Base-by-base conservation (phyloP, 169 alveolate genomes). In the Eimeria necatrix region DNA sequence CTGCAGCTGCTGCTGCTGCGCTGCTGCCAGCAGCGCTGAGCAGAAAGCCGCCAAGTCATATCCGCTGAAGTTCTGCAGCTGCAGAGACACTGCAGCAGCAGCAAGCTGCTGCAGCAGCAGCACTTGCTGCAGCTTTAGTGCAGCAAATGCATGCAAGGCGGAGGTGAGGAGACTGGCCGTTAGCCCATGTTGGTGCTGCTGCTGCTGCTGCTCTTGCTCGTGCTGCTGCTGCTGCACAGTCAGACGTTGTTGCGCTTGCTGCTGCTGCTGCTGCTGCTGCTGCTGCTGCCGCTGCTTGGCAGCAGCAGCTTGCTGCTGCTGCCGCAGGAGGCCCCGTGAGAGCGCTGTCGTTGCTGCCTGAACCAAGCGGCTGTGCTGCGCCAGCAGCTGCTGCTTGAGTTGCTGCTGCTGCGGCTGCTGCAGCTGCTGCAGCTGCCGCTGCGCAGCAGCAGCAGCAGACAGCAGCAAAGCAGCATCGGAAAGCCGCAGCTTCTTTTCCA, bases 41-140 rank as follows among this genome's bases (percentile, higher is more conserved):
- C 78, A 68, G 78, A 68, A 68, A 18, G 78, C 78, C n/a, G 78
- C n/a, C 32, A 68, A 14, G 32, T 68, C 78, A 24, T 68, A 68
- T 10, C 78, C 78, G 32, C 78, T 68, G 32, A 68, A 68, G 9
- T 12, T 68, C 32, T 24, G 78, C 78, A 68, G 46, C 32, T 68
- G 78, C 78, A 68, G 78, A 68, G n/a, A 18, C 3, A n/a, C 32
- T n/a, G 78, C 78, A 68, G 78, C 78, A 68, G 46, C n/a, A 14
- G 5, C 78, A 68, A 68, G 12, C n/a, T 68, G 78, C 78, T 68
- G 78, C 78, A 68, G 5, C 46, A n/a, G 46, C 78, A 8, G 46
- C n/a, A 10, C 46, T 0, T n/a, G 78, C 78, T 68, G 78, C n/a
- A 68, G 78, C 78, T 68, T 68, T 3, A 68, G 32, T 14, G 32